Evolutionary conservation across 805 yeast species (phyloP), one percentile per base, ranked within the genome.

Genomic region (Sporopachydermia quercuum): DNA sequence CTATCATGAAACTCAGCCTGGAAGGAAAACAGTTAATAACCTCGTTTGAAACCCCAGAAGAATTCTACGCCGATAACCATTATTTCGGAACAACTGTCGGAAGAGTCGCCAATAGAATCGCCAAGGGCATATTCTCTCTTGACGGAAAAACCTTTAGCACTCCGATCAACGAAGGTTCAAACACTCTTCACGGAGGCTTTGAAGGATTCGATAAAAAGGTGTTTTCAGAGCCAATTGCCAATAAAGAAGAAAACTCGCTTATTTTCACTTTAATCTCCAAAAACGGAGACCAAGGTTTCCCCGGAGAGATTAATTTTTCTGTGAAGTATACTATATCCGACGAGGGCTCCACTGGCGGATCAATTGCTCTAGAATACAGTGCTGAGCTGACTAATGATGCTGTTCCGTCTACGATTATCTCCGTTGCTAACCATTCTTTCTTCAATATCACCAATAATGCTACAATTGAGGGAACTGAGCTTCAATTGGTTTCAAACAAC

Each of bases 81-180:
- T 74, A 61, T 51, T 64, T 76, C 42, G 83, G 83, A 30, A 73
- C 81, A 18, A 70, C 79, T 15, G 66, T 76, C 34, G 85, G 85
- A 18, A 63, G 84, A 36, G 68, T 63, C 43, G 82, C 82, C 40
- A 78, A 77, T 53, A 63, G 84, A 42, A 67, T 77, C 39, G 51
- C 53, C 35, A 58, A 60, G 35, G 78, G 73, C 19, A 45, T 50
- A 39, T 62, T 72, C 45, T 39, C 45, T 11, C 43, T 74, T 16
- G 58, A 61, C 27, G 73, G 69, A 4, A 50, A 56, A 39, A 49
- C 53, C 8, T 68, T 62, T 49, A 49, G 58, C 16, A 54, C 76
- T 40, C 60, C 65, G 15, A 48, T 55, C 27, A 72, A 70, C 52
- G 70, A 70, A 43, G 52, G 53, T 33, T 49, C 43, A 4, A 62